Evolutionary conservation across 495 filamentous ascomycete genomes (phyloP), one percentile per base, ranked within the genome.

Genomic region (Penicillium samsonianum): DNA sequence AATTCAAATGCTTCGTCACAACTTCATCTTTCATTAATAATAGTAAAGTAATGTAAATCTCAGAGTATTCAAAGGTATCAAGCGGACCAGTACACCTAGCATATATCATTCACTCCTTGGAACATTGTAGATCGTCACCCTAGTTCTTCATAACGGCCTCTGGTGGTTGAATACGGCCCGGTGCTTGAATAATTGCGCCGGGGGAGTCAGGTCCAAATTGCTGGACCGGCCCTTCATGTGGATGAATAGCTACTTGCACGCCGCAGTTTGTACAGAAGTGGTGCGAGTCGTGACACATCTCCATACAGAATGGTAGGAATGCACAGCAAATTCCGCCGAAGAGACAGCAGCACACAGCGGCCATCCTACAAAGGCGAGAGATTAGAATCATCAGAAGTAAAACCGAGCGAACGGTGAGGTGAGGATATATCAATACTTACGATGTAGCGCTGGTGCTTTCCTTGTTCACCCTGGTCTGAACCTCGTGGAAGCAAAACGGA

Each of bases 261-360:
- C 44, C 44, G 19, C 61, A 63, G n/a, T 57, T 57, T 19, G 53
- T 44, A 9, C 61, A 63, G 43, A 63, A 63, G 30, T 63, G 61
- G 31, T 63, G 61, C 8, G 40, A 23, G 12, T 63, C 61, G 19
- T 63, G 61, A 19, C 61, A 63, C 61, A 63, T 60, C 38, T 63
- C 42, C 47, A 60, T 53, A 17, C 61, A 63, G 25, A 26, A 63
- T 0, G 61, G 61, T n/a, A 63, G 30, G 16, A 60, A 63, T 7
- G 61, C 61, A 10, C 58, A 59, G 43, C 31, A 38, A 26, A 63
- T 60, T 5, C 61, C 61, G 10, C 61, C 61, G 11, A 63, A 53
- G 7, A 63, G 53, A 63, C 61, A 63, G 22, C 61, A 63, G 26
- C 47, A 37, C 5, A 57, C 49, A 2, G 61, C 61, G 1, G 61